These are phyloP conservation scores for Plantago elongata DNA, from an alignment of 257 asterid genomes.

Conservation along the genomic window DNA sequence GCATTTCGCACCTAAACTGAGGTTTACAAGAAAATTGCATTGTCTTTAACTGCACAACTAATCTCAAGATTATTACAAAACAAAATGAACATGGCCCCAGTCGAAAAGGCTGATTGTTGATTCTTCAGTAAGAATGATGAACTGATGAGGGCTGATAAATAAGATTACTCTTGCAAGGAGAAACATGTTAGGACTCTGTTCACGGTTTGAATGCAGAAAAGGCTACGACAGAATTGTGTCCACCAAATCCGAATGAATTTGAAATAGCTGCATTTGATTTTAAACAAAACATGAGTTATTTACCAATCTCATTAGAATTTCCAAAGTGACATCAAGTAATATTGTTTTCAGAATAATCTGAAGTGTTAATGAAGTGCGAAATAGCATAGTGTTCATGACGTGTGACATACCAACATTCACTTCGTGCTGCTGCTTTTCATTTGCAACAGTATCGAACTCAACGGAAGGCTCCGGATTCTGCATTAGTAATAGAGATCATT, in stretches of 20 bases:
- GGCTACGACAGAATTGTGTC: slow-evolving; percentile 82
- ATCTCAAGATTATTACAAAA: too few relatives aligned
- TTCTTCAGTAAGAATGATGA: neutral
- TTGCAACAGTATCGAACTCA: slow-evolving; percentile 83
- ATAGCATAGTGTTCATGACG: neutral
- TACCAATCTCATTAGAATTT: neutral
- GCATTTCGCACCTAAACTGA: too few relatives aligned
- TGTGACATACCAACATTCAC: slow-evolving; percentile 73
- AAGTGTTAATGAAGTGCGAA: too few relatives aligned
- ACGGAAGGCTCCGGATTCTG: slow-evolving; percentile 89
- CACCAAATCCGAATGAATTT: slow-evolving; percentile 84
- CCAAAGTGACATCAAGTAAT: neutral
- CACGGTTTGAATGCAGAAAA: slow-evolving; percentile 61
- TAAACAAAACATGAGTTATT: slow-evolving; percentile 5
- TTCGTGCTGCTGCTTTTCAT: slow-evolving; percentile 77
- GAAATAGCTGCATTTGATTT: slow-evolving; percentile 61
- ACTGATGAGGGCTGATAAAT: neutral
- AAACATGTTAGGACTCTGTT: neutral
- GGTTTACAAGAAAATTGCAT: too few relatives aligned
- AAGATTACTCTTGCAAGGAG: neutral
- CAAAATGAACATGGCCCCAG: neutral
- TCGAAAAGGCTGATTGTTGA: neutral
- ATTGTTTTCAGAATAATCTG: neutral
- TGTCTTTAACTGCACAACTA: too few relatives aligned
- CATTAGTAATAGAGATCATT: slow-evolving; percentile 17